Evolutionary conservation across 495 filamentous ascomycete genomes (phyloP).

Genomic region (Lentithecium fluviatile): DNA sequence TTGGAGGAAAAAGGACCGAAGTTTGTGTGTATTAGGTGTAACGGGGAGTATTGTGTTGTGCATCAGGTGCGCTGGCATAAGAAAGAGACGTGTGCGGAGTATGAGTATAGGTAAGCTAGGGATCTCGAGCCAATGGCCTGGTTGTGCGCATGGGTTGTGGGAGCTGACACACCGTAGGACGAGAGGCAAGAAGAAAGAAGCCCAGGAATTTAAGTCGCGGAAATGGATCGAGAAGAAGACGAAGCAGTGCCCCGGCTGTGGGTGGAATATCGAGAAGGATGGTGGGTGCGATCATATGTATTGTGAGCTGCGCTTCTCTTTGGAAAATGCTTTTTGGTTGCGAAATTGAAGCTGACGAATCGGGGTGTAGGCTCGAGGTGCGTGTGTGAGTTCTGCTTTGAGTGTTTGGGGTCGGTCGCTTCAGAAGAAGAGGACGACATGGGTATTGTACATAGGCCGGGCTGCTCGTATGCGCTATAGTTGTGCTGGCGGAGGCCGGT

Average conservation of each 20-base stretch:
- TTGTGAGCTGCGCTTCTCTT: constrained; percentile 32
- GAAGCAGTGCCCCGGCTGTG: constrained; percentile 42
- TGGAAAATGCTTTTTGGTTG: neutral
- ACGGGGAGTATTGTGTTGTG: constrained; percentile 41
- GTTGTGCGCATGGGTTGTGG: neutral
- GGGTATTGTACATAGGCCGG: constrained; percentile 14
- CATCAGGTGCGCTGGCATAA: constrained; percentile 46
- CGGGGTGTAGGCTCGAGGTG: constrained; percentile 35
- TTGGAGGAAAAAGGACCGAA: constrained; percentile 12
- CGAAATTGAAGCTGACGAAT: neutral
- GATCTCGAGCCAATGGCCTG: neutral
- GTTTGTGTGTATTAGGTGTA: constrained; percentile 42
- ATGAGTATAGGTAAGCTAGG: constrained; percentile 36
- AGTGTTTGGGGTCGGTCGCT: constrained; percentile 33
- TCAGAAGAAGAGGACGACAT: constrained; percentile 16
- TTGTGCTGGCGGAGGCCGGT: too few species aligned
- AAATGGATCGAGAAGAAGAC: constrained; percentile 31
- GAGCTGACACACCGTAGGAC: constrained; percentile 11
- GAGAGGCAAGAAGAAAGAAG: constrained; percentile 23
- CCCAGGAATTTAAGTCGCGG: constrained; percentile 34
- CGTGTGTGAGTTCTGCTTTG: constrained; percentile 40
- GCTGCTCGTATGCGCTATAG: constrained; percentile 13
- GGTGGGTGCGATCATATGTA: constrained; percentile 44
- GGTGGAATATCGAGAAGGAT: constrained; percentile 41
- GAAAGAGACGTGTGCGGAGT: constrained; percentile 44